These are phyloP conservation scores for Drosera spatulata DNA, from an alignment of 179 eudicot genomes.

Conservation along the genomic window DNA sequence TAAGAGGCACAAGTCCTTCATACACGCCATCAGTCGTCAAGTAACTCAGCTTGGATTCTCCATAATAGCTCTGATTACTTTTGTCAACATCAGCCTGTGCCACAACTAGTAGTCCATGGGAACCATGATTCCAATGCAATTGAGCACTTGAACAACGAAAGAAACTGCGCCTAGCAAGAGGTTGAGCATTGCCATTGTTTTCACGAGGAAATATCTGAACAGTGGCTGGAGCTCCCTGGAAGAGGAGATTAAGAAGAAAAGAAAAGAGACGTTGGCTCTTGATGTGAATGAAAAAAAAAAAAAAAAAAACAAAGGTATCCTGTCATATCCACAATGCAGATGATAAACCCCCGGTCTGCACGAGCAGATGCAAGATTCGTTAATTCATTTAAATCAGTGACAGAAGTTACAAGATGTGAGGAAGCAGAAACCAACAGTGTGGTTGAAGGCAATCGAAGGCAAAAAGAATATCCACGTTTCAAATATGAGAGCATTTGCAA, in stretches of 20 bases:
- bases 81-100: constrained; percentile 97
- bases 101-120: constrained; percentile 80
- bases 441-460: too few relatives aligned
- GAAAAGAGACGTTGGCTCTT: background rate
- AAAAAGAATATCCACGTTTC: too few relatives aligned
- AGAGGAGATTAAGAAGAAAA: constrained; percentile 5
- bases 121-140: constrained; percentile 73
- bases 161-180: constrained; percentile 88
- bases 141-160: constrained; percentile 87
- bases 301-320: too few relatives aligned
- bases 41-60: constrained; percentile 85
- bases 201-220: constrained; percentile 81
- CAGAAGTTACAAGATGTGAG: too few relatives aligned
- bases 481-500: too few relatives aligned
- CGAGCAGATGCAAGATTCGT: too few relatives aligned
- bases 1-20: constrained; percentile 87
- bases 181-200: constrained; percentile 47
- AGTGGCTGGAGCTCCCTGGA: constrained; percentile 91
- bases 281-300: too few relatives aligned
- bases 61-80: constrained; percentile 98
- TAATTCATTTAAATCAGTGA: too few relatives aligned
- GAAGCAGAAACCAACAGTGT: too few relatives aligned
- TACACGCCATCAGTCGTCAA: constrained; percentile 82
- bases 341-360: too few relatives aligned
- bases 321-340: too few relatives aligned